Evolutionary conservation across 1,284 basidiomycete genomes (phyloP).

Genomic region (Tetrapyrgos nigripes): DNA sequence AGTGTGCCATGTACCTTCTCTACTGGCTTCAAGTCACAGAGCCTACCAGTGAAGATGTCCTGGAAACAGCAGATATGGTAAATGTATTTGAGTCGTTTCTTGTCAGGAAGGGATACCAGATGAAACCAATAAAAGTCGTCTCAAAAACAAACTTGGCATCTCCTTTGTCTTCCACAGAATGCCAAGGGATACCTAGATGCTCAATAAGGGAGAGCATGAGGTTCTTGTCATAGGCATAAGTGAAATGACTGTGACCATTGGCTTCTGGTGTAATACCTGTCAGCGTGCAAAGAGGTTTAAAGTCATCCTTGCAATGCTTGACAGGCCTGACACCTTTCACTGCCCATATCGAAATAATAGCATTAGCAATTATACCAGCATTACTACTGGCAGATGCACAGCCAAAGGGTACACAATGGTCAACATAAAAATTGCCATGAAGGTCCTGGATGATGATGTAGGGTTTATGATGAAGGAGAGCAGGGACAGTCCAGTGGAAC

Average conservation of each 20-base stretch:
- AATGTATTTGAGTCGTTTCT: slow-evolving; percentile 13
- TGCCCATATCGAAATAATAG: slow-evolving; percentile 33
- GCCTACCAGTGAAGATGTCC: background rate
- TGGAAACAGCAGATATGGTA: background rate
- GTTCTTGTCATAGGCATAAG: slow-evolving; percentile 25
- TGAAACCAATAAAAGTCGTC: slow-evolving; percentile 24
- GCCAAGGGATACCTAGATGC: slow-evolving; percentile 11
- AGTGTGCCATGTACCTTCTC: slow-evolving; percentile 27
- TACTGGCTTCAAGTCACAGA: background rate
- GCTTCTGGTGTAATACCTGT: background rate
- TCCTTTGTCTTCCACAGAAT: slow-evolving; percentile 8
- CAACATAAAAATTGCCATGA: slow-evolving; percentile 28
- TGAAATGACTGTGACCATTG: slow-evolving; percentile 5
- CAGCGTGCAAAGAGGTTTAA: slow-evolving; percentile 14
- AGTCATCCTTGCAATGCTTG: slow-evolving; percentile 37
- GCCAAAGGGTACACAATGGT: slow-evolving; percentile 36
- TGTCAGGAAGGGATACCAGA: slow-evolving; percentile 15
- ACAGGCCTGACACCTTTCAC: slow-evolving; percentile 27
- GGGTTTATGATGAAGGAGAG: slow-evolving; percentile 28
- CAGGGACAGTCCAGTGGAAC: slow-evolving; percentile 27
- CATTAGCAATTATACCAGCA: slow-evolving; percentile 37
- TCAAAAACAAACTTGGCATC: slow-evolving; percentile 11
- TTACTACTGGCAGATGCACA: slow-evolving; percentile 31
- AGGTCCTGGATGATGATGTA: slow-evolving; percentile 27
- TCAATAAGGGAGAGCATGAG: slow-evolving; percentile 21